phyloP scores from a whole-genome alignment of 129 eudicot species.

The Dittrichia graveolens region DNA sequence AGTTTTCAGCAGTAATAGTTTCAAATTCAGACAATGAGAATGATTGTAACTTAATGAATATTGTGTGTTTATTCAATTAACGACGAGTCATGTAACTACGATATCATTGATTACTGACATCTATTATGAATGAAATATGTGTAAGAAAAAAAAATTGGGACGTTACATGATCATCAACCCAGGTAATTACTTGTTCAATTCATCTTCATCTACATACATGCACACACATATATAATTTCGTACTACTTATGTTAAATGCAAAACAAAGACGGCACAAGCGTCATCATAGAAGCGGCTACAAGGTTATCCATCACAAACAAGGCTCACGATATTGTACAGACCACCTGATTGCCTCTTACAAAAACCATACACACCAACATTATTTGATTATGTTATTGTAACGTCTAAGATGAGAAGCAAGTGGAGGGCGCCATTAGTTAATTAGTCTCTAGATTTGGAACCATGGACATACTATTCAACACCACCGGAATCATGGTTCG shows the following conservation, averaged over 20 bases:
- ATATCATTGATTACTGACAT: too few relatives aligned
- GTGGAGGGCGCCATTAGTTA: constrained; percentile 49
- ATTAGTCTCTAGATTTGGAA: constrained; percentile 48
- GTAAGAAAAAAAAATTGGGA: too few relatives aligned
- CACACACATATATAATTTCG: neutral
- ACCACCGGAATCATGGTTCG: constrained; percentile 72
- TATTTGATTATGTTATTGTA: constrained; percentile 53
- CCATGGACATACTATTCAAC: constrained; percentile 58
- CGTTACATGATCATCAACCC: constrained; percentile 26
- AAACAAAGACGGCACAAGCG: constrained; percentile 79
- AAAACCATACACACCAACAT: constrained; percentile 38
- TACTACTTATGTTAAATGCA: neutral
- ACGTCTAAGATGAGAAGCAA: constrained; percentile 65
- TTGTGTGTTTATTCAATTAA: too few relatives aligned
- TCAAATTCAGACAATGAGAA: too few relatives aligned
- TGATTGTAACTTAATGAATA: too few relatives aligned
- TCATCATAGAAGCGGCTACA: constrained; percentile 67
- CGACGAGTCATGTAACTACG: too few relatives aligned
- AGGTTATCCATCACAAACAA: constrained; percentile 56
- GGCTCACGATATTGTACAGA: constrained; percentile 59
- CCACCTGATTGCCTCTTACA: constrained; percentile 40
- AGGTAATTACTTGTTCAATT: constrained; percentile 4
- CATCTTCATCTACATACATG: neutral
- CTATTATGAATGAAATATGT: too few relatives aligned
- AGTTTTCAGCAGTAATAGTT: too few relatives aligned